phyloP scores from a whole-genome alignment of 169 alveolate species.

The Plasmodium berghei region DNA sequence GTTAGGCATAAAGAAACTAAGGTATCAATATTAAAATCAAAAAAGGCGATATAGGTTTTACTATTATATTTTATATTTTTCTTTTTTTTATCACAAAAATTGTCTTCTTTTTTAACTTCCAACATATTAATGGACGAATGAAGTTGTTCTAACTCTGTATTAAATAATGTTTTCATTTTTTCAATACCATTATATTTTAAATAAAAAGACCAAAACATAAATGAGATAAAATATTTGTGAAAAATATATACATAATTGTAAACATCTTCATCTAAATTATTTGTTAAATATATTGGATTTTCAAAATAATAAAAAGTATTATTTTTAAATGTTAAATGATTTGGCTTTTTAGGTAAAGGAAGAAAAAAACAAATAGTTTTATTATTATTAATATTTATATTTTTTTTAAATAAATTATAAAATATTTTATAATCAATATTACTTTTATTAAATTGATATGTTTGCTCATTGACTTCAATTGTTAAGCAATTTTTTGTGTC shows the following conservation, averaged over 20 bases:
- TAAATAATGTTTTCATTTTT: slow-evolving; percentile 39
- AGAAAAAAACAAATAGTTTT: slow-evolving; percentile 31
- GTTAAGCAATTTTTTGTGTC: slow-evolving; percentile 27
- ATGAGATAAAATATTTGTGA: slow-evolving; percentile 65
- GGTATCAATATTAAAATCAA: slow-evolving; percentile 17
- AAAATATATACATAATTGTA: slow-evolving; percentile 41
- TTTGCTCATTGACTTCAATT: slow-evolving; percentile 30
- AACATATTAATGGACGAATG: background rate
- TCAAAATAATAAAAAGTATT: slow-evolving; percentile 40
- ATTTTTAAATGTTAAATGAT: slow-evolving; percentile 33
- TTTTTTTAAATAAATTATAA: slow-evolving; percentile 35
- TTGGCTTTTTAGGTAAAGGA: slow-evolving; percentile 60
- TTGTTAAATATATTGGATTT: slow-evolving; percentile 7
- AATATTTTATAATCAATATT: slow-evolving; percentile 20
- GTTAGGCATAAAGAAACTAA: slow-evolving; percentile 22
- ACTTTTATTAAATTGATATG: slow-evolving; percentile 26
- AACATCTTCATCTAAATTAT: slow-evolving; percentile 45
- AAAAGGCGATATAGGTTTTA: background rate
- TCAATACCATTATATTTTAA: slow-evolving; percentile 31
- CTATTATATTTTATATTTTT: slow-evolving; percentile 7
- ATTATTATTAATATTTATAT: slow-evolving; percentile 39
- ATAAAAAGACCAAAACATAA: slow-evolving; percentile 47
- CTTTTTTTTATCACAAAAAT: background rate
- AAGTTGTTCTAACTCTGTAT: slow-evolving; percentile 18
- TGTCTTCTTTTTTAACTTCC: slow-evolving; percentile 4